Evolutionary conservation across 352 stramenopile genomes (phyloP), one percentile per base, ranked within the genome.

Genomic region (Phytophthora capsici): DNA sequence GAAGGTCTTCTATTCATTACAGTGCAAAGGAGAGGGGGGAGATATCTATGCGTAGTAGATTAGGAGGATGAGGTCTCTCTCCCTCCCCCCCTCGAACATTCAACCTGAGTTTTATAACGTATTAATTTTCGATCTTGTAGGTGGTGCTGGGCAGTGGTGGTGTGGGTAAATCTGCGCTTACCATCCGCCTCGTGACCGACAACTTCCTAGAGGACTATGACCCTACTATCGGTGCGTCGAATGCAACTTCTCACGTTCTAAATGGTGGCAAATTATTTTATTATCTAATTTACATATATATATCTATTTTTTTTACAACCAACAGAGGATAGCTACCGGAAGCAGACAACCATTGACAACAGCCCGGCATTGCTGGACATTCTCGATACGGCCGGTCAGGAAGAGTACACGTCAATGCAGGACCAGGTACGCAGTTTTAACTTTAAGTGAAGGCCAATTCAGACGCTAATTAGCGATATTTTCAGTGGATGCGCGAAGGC

Each of bases 201-300:
- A 95, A 96, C 70, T 97, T 96, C 64, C 71, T 97, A n/a, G 89
- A 96, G 66, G 89, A 97, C 75, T 97, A 96, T 82, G 91, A 97
- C 71, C 91, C 91, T 23, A 97, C 91, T 25, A 96, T 97, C 64
- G 87, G 87, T 93, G 64, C 54, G 77, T 60, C 14, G 26, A 30
- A 34, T 34, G 14, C 28, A 14, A 13, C 8, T 12, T 34, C 2
- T 14, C 28, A 9, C 8, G 14, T 14, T 3, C 28, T 34, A 13
- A 34, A 34, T 14, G 28, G 4, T 34, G 28, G 0, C 8, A 34
- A n/a, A n/a, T n/a, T n/a, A n/a, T n/a, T n/a, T 34, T 14, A 13
- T 34, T 34, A 34, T 13, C 10, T 32, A 9, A 32, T 12, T 32
- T 32, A 32, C 8, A 7, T 32, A 7, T 12, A 9, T 32, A 2